Evolutionary conservation across 805 yeast species (phyloP).

Genomic region (Aciculoconidium aculeatum): DNA sequence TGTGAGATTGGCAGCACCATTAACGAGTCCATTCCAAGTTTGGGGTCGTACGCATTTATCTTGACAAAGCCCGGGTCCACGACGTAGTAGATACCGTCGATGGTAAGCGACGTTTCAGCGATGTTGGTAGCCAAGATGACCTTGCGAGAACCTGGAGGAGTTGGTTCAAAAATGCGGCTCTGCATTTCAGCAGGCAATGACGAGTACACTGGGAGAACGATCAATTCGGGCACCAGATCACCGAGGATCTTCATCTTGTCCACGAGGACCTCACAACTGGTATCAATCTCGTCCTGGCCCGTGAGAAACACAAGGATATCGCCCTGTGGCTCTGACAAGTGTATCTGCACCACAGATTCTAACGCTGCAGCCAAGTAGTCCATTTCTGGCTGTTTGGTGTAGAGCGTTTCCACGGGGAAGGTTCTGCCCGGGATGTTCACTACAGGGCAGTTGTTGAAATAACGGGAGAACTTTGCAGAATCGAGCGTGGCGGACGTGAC

Average conservation of each 20-base stretch:
- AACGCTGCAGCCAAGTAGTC: conserved; percentile 81
- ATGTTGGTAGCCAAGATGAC: conserved; percentile 93
- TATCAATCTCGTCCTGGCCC: conserved; percentile 94
- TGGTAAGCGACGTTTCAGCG: conserved; percentile 95
- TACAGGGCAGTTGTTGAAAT: conserved; percentile 77
- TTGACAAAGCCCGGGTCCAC: conserved; percentile 95
- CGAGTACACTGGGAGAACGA: conserved; percentile 85
- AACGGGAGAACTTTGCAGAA: conserved; percentile 74
- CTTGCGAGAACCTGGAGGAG: conserved; percentile 78
- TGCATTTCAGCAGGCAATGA: conserved; percentile 90
- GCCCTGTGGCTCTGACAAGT: conserved; percentile 69
- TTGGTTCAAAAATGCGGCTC: conserved; percentile 79
- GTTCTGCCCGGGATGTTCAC: conserved; percentile 84
- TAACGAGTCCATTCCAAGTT: conserved; percentile 86
- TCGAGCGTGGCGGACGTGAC: conserved; percentile 94
- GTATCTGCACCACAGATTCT: conserved; percentile 82
- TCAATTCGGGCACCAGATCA: conserved; percentile 54
- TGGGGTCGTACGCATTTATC: conserved; percentile 81
- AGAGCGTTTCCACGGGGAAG: conserved; percentile 80
- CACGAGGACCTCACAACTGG: conserved; percentile 68
- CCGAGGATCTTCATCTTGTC: conserved; percentile 64
- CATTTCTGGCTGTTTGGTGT: conserved; percentile 76
- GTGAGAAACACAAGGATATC: conserved; percentile 79
- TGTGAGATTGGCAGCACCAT: conserved; percentile 81
- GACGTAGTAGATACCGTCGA: conserved; percentile 88